Evolutionary conservation across 176 grass and related monocot genomes (phyloP).

Genomic region (Avena sativa): DNA sequence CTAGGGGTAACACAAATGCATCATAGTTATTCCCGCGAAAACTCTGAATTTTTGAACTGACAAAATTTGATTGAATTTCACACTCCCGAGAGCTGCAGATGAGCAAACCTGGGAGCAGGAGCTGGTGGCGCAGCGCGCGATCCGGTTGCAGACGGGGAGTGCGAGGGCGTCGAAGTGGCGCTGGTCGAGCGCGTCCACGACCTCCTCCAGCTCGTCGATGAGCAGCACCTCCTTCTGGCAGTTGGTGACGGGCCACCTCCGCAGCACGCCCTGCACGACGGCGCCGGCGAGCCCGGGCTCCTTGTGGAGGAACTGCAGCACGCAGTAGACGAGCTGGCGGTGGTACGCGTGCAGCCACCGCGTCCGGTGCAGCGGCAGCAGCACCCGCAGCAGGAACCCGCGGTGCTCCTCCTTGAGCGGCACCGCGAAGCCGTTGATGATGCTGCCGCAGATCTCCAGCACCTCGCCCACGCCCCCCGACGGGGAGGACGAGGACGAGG

Average conservation of each 20-base stretch:
- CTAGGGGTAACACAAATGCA: not conserved
- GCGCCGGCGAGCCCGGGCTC: slow-evolving; percentile 46
- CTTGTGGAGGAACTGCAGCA: slow-evolving; percentile 78
- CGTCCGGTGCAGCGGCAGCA: slow-evolving; percentile 81
- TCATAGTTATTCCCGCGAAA: too few relatives aligned
- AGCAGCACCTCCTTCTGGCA: slow-evolving; percentile 91
- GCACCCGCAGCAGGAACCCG: slow-evolving; percentile 65
- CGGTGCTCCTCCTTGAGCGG: slow-evolving; percentile 89
- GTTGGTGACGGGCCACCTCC: slow-evolving; percentile 75
- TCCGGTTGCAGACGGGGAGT: slow-evolving; percentile 61
- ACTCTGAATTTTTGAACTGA: not conserved
- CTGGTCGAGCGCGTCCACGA: slow-evolving; percentile 48
- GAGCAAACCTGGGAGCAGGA: slow-evolving; percentile 72
- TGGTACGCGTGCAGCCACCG: slow-evolving; percentile 61
- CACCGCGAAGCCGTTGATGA: slow-evolving; percentile 86
- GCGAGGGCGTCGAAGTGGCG: slow-evolving; percentile 58
- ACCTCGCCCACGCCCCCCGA: slow-evolving; percentile 58
- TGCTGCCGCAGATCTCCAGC: slow-evolving; percentile 93
- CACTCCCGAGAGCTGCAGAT: too few relatives aligned
- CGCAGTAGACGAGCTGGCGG: slow-evolving; percentile 80
- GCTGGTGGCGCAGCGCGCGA: slow-evolving; percentile 70
- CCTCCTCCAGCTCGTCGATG: slow-evolving; percentile 84
- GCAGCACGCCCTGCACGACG: slow-evolving; percentile 56
- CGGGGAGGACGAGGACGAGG: not conserved
- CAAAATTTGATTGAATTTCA: not conserved